Percentiles rank a stretch among this genome's conserved stretches.
phyloP scores from a whole-genome alignment of 1,284 basidiomycete species.

The Trichosporon sp. region DNA sequence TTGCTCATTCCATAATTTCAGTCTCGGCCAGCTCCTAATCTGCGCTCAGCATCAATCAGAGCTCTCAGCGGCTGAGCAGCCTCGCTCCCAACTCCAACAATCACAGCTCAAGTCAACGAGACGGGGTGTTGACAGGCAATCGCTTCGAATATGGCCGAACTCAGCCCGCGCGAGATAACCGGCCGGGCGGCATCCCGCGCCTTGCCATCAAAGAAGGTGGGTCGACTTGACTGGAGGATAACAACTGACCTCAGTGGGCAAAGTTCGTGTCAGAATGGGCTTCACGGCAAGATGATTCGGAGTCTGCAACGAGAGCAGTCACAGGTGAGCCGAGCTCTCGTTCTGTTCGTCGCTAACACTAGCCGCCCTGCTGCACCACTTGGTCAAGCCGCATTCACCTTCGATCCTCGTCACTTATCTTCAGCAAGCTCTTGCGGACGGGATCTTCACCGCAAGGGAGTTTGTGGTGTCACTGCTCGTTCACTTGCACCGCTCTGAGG shows the following conservation, averaged over 20 bases:
- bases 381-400: constrained; percentile 24
- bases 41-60: neutral
- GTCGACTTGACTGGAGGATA: neutral
- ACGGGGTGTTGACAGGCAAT: too few relatives aligned
- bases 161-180: constrained; percentile 11
- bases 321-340: neutral
- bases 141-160: constrained; percentile 5
- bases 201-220: constrained; percentile 11
- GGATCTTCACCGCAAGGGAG: constrained; percentile 21
- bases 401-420: constrained; percentile 33
- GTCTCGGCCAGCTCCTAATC: neutral
- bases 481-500: constrained; percentile 14
- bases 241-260: constrained; percentile 12
- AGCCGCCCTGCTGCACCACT: constrained; percentile 28
- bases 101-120: too few relatives aligned
- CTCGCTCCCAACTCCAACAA: neutral
- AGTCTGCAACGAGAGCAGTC: neutral
- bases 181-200: constrained; percentile 16
- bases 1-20: neutral
- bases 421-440: constrained; percentile 19
- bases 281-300: neutral
- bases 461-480: constrained; percentile 27
- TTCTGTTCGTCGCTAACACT: neutral
- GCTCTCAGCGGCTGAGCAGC: neutral
- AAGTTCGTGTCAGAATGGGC: constrained; percentile 6